Base-by-base conservation (phyloP, 257 asterid species). In the Dorcoceras hygrometricum region DNA sequence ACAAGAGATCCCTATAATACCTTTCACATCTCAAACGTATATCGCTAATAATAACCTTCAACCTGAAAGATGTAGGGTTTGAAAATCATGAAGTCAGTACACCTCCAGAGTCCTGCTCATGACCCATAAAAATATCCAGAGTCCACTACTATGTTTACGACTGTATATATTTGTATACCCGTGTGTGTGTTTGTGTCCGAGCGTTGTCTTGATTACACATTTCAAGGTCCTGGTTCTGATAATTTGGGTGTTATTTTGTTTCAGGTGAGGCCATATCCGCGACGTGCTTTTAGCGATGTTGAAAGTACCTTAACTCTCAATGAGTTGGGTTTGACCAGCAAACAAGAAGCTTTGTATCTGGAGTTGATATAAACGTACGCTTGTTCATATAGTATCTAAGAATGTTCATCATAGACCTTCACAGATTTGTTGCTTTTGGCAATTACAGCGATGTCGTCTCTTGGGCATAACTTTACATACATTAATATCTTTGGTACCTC, bases 221-320 rank as follows among this genome's bases (percentile, higher is more conserved):
- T 46, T 4, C 0, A 5, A 46, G 8, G 54, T 46, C 8, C 54
- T 16, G 50, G 5, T 59, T 7, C 6, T 63, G 61, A 28, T 31
- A 59, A 65, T 63, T 24, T 22, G 58, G 57, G 48, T 51, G 36
- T 63, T 46, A 24, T 63, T 8, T 27, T 70, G 53, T 66, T 72
- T 75, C 22, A 94, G 99, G 97, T 87, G 72, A 83, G 97, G 73
- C 95, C 99, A 16, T 94, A 83, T 82, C 99, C 99, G 56, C 81
- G 96, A 26, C 87, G 80, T 54, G 96, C 98, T 59, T 94, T 85
- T 61, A 62, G 91, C 25, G 91, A 80, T 16, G 96, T 76, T 62
- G 99, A 94, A 78, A 76, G 86, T 34, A 54, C 48, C 63, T 76
- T 70, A 19, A 84, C 90, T 56, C 77, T 94, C 73, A 78, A 66